Base-by-base conservation (phyloP, 371 early-diverging fungal species). In the Saksenaea oblongispora region DNA sequence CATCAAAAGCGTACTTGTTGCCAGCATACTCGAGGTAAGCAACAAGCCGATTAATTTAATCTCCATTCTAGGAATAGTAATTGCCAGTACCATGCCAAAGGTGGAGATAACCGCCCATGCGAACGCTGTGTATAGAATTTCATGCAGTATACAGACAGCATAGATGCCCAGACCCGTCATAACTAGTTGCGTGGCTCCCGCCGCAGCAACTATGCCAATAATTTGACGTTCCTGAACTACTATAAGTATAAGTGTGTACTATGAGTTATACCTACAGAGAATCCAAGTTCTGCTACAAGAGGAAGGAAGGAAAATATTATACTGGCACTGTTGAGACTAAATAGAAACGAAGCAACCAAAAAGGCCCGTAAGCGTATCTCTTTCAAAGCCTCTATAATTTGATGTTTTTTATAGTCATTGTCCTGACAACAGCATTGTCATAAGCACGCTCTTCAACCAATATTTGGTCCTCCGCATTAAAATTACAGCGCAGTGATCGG, bases 241-340 rank as follows among this genome's bases (percentile, higher is more conserved):
- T 34, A 53, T 18, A 10, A 28, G 26, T 31, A 27, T 14, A 8
- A 9, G 18, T 9, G 13, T 3, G 0, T 3, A 18, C 35, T 34
- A 17, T 34, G 37, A 54, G 8, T 34, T 3, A 13, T 57, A 34
- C 61, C 53, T 64, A 69, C 75, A 27, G 54, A 56, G 51, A 72
- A 75, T 5, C 72, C 72, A 57, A 75, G 63, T 4, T 65, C 67
- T 27, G 62, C 57, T 13, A 69, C 63, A 42, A 75, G 60, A 9
- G 64, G 64, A 17, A 67, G 62, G 56, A 58, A 67, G 31, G 65
- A 75, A 1, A 59, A 65, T 15, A 67, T 64, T 66, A 75, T 63
- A 36, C 67, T 73, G 56, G 73, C 73, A 31, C 70, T 75, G 56
- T 66, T 67, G 11, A 75, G 57, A 36, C 62, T 70, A 42, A 73